A percentile compares a stretch with the other conserved stretches of the same genome.
These are phyloP conservation scores for Pseudocercospora fijiensis DNA, from an alignment of 2,329 filamentous ascomycete species.

Conservation along the genomic window DNA sequence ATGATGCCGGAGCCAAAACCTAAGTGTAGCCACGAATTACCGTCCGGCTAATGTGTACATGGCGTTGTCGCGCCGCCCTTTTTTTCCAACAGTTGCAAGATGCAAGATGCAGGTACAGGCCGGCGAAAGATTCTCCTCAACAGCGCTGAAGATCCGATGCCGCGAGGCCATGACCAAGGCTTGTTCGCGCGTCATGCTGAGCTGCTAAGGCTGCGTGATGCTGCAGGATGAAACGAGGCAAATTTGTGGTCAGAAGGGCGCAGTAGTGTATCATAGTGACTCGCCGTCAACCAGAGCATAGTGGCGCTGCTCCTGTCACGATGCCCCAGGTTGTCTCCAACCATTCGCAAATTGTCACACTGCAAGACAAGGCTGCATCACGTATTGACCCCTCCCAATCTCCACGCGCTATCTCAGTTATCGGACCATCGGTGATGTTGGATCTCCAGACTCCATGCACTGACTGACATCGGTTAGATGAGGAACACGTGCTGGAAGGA, in stretches of 20 bases:
- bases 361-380: slow-evolving; percentile 6
- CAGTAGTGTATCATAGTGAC: background rate
- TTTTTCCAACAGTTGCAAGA: background rate
- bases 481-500: background rate
- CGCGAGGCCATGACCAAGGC: background rate
- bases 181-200: background rate
- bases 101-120: slow-evolving; percentile 3
- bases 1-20: background rate
- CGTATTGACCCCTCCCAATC: slow-evolving; percentile 5
- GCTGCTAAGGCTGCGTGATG: background rate
- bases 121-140: background rate
- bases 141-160: slow-evolving; percentile 4
- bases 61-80: background rate
- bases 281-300: slow-evolving; percentile 7
- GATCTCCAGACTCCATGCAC: no score
- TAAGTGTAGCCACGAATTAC: background rate
- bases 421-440: slow-evolving; percentile 1
- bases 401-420: slow-evolving; percentile 5
- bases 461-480: background rate
- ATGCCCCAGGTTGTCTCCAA: slow-evolving; percentile 8
- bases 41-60: background rate
- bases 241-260: background rate
- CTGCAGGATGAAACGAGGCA: slow-evolving; percentile 6
- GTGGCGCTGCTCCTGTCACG: slow-evolving; percentile 10
- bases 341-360: background rate